These are phyloP conservation scores for Zasmidium angulare DNA, from an alignment of 2,329 filamentous ascomycete genomes.

Conservation along the genomic window DNA sequence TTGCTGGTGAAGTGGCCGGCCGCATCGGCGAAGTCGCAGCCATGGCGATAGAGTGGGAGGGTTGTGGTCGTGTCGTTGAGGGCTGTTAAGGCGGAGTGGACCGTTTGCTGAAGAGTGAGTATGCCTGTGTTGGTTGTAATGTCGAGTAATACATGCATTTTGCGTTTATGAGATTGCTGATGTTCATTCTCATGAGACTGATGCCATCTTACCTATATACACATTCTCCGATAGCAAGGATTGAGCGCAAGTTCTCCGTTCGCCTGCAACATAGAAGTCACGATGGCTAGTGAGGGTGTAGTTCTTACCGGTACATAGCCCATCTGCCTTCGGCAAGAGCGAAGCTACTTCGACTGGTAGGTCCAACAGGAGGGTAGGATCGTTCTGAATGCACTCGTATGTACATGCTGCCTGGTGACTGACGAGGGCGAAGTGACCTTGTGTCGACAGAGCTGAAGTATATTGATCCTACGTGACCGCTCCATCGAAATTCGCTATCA, in stretches of 20 bases:
- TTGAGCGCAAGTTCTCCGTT: too few species aligned
- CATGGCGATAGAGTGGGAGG: neutral
- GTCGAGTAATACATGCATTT: neutral
- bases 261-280: neutral
- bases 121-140: neutral
- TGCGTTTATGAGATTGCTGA: neutral
- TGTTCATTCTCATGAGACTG: neutral
- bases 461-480: too few species aligned
- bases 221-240: neutral
- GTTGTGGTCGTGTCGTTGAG: neutral
- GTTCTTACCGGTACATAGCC: neutral
- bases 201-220: neutral
- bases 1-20: neutral
- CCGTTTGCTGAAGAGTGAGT: neutral
- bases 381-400: neutral
- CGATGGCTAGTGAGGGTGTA: neutral
- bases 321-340: neutral
- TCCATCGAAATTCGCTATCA: too few species aligned
- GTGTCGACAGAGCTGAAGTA: too few species aligned
- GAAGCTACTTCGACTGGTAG: neutral
- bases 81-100: neutral
- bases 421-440: neutral
- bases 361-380: neutral
- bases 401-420: neutral
- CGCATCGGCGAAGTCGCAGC: constrained; percentile 1